phyloP scores from a whole-genome alignment of 352 stramenopile genomes.

The Phytophthora melonis region DNA sequence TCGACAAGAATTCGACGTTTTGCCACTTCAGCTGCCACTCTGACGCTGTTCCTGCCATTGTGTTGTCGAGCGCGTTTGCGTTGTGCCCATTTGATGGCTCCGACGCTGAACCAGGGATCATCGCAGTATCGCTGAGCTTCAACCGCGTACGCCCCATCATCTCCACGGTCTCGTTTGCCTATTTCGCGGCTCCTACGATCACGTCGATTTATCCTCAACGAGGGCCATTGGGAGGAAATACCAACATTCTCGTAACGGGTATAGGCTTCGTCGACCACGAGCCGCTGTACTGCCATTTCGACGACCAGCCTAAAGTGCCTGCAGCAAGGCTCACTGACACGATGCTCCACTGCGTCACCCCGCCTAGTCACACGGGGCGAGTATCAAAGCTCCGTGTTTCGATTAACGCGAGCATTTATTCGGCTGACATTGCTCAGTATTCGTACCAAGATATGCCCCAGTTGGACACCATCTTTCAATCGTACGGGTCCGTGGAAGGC shows the following conservation, averaged over 20 bases:
- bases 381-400: constrained; percentile 30
- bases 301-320: constrained; percentile 3
- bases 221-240: constrained; percentile 33
- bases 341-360: constrained; percentile 35
- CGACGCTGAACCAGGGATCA: background rate
- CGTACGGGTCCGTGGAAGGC: constrained; percentile 44
- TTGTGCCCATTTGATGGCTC: constrained; percentile 33
- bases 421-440: constrained; percentile 18
- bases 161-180: constrained; percentile 16
- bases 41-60: constrained; percentile 17
- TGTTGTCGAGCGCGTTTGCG: constrained; percentile 24
- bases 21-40: constrained; percentile 33
- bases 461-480: constrained; percentile 29
- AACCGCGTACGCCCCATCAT: constrained; percentile 15
- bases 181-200: constrained; percentile 31
- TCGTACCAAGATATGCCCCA: constrained; percentile 38
- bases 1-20: constrained; percentile 33
- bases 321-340: constrained; percentile 20
- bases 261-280: constrained; percentile 23
- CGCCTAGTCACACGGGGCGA: constrained; percentile 25
- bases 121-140: constrained; percentile 30
- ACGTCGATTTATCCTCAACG: constrained; percentile 23
- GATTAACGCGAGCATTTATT: constrained; percentile 37
- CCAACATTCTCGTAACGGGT: constrained; percentile 26
- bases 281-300: constrained; percentile 44